Evolutionary conservation across 2,329 filamentous ascomycete genomes (phyloP).

Genomic region (Neonectria magnoliae): DNA sequence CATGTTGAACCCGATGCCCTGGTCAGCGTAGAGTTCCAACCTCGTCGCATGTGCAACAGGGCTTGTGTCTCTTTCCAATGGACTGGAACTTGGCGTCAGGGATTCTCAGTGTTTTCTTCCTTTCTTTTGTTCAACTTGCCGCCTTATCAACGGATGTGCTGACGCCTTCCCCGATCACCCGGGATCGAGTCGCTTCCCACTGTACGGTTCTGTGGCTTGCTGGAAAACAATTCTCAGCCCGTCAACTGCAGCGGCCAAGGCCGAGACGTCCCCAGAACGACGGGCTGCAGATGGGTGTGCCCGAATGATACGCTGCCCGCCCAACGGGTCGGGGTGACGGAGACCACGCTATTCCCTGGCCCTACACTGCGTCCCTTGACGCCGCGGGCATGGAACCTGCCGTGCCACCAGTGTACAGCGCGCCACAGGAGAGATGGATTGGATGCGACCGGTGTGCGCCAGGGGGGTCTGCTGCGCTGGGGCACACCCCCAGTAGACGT

Average conservation of each 20-base stretch:
- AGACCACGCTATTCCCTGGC: neutral
- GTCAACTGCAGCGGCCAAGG: conserved; percentile 38
- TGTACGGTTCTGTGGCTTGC: conserved; percentile 39
- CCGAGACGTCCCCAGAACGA: conserved; percentile 37
- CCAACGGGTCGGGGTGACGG: conserved; percentile 21
- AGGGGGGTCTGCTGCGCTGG: conserved; percentile 6
- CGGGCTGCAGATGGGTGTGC: conserved; percentile 34
- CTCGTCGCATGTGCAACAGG: neutral
- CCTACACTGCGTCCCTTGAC: conserved; percentile 7
- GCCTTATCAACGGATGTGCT: conserved; percentile 24
- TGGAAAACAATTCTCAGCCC: conserved; percentile 32
- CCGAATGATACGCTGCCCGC: conserved; percentile 35
- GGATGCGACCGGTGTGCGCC: conserved; percentile 27
- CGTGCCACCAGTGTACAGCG: conserved; percentile 5
- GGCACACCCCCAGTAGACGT: conserved; percentile 38
- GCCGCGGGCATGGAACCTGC: conserved; percentile 14
- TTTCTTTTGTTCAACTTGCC: conserved; percentile 6
- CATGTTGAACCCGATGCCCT: conserved; percentile 17
- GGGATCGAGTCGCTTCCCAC: conserved; percentile 30
- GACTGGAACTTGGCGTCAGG: neutral
- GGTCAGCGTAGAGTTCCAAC: neutral
- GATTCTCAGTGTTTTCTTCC: conserved; percentile 5
- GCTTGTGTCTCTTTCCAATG: neutral
- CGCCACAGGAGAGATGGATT: neutral
- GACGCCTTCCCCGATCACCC: conserved; percentile 22